phyloP scores from a whole-genome alignment of 352 stramenopile genomes.

The Aphanomyces invadans region DNA sequence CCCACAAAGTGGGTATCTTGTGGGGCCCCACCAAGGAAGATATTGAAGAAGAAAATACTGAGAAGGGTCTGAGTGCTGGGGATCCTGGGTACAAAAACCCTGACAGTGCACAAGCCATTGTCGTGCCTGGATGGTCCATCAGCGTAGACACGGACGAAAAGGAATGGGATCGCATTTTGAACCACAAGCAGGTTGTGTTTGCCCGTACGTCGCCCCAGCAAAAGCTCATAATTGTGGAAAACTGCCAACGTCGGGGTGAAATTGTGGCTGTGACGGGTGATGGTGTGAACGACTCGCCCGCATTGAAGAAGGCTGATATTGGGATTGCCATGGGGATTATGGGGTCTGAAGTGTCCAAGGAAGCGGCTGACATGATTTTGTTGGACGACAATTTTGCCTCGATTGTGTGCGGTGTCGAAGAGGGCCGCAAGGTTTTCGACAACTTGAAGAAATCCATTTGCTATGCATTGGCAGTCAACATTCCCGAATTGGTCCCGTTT shows the following conservation, averaged over 20 bases:
- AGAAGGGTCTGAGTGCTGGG: conserved; percentile 43
- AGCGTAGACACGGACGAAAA: conserved; percentile 61
- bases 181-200: conserved; percentile 92
- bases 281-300: conserved; percentile 96
- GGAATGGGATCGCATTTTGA: conserved; percentile 81
- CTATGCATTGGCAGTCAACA: conserved; percentile 89
- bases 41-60: conserved; percentile 69
- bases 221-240: conserved; percentile 93
- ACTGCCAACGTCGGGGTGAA: conserved; percentile 73
- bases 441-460: conserved; percentile 94
- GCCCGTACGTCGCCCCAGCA: conserved; percentile 91
- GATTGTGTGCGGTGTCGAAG: conserved; percentile 91
- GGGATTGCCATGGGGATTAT: conserved; percentile 97
- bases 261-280: conserved; percentile 96
- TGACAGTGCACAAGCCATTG: conserved; percentile 64
- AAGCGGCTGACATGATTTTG: conserved; percentile 93
- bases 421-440: conserved; percentile 93
- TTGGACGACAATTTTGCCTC: conserved; percentile 97
- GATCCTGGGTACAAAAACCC: conserved; percentile 72
- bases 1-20: conserved; percentile 90
- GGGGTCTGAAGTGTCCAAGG: conserved; percentile 93
- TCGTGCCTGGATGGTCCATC: conserved; percentile 80
- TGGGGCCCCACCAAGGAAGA: conserved; percentile 81
- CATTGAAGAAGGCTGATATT: conserved; percentile 95
- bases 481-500: conserved; percentile 83